Evolutionary conservation across 2,329 filamentous ascomycete genomes (phyloP), one percentile per base, ranked within the genome.

Genomic region (Ambrosiella xylebori): DNA sequence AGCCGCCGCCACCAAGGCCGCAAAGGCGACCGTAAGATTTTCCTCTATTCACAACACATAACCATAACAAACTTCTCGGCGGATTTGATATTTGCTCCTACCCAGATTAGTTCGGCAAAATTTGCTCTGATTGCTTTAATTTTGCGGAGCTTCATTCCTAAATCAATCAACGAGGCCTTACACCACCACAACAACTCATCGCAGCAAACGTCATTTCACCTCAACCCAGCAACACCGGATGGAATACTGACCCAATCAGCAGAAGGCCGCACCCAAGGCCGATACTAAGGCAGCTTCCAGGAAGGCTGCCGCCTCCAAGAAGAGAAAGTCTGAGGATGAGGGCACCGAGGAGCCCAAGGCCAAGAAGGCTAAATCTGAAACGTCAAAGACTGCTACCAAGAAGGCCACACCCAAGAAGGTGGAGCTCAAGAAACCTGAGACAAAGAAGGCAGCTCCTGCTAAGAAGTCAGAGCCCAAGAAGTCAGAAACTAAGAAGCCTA

Each of bases 401-500:
- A 67, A 68, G 62, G 62, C 63, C 19, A 64, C 61, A 3, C 17
- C 52, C 19, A 56, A 37, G 61, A 66, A 57, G 45, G 19, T 3
- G 19, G 19, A 19, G 6, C 17, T 44, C 19, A 56, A 37, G 61
- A 66, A 57, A 11, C 12, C 51, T 9, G 37, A 27, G 61, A 56
- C 27, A 5, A 27, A 27, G 27, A 27, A 27, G 27, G 5, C 27
- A 27, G 27, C 35, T 40, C 58, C 7, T 45, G n/a, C 50, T 52
- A 66, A 64, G 63, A 63, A 56, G 56, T 39, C n/a, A 41, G 53
- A 39, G 13, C 12, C 50, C 35, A 62, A 62, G 78, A 61, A 79
- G 78, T 13, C 72, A 81, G 59, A 80, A 78, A 35, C 73, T 77
- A 66, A 74, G 59, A 61, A 63, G 61, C 47, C 36, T 39, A 52